Conservation (phyloP, 495 filamentous ascomycete genomes). For the Aspergillus haitiensis region DNA sequence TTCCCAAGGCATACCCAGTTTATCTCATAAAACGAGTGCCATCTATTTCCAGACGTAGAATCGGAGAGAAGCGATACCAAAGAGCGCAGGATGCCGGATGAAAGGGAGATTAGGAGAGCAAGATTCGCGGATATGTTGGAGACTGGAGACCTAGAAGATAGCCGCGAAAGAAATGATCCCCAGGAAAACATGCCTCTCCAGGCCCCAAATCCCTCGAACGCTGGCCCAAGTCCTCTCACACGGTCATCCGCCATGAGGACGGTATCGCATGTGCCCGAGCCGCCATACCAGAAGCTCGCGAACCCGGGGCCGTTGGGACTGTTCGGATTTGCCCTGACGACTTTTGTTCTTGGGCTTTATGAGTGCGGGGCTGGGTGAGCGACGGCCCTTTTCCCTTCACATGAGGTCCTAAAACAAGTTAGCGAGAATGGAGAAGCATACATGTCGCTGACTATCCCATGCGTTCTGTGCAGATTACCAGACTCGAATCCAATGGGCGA, state of each 20-base stretch:
- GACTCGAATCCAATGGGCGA: not conserved
- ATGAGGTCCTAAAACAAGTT: not conserved
- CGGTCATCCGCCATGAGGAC: not conserved
- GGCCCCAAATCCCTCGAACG: too few relatives aligned
- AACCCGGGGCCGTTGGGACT: slow-evolving; percentile 3
- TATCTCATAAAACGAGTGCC: too few relatives aligned
- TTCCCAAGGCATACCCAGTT: too few relatives aligned
- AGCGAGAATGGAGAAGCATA: not conserved
- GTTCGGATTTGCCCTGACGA: slow-evolving; percentile 6
- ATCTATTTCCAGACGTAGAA: too few relatives aligned
- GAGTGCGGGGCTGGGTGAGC: slow-evolving; percentile 8
- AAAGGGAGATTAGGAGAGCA: not conserved
- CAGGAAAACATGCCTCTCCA: not conserved
- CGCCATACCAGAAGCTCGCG: slow-evolving; percentile 3
- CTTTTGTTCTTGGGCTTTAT: slow-evolving; percentile 7
- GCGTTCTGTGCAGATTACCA: not conserved
- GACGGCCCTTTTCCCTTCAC: not conserved
- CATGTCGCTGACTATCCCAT: not conserved
- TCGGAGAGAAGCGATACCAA: not conserved
- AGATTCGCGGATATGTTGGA: not conserved
- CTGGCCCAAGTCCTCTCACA: too few relatives aligned
- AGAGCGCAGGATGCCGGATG: not conserved
- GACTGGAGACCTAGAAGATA: too few relatives aligned
- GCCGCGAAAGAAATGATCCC: too few relatives aligned
- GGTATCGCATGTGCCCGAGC: slow-evolving; percentile 7